A percentile compares a stretch with the other conserved stretches of the same genome.
Conservation (phyloP, 345 rosid species). For the Eucalyptus marginata region DNA sequence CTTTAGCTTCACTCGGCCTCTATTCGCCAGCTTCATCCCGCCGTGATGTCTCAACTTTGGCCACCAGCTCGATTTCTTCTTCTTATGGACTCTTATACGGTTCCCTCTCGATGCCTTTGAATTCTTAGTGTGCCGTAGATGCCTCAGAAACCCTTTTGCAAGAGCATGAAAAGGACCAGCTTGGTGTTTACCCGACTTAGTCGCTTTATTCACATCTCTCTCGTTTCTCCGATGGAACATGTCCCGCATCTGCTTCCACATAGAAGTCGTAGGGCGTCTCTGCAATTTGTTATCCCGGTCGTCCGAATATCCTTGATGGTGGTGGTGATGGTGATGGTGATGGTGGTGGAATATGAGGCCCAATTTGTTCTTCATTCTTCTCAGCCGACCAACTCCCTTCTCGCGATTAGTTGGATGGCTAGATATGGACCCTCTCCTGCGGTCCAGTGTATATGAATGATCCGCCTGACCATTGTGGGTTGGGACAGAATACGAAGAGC, state of each 20-base stretch:
- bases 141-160: slow-evolving; percentile 36
- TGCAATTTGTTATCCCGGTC: neutral
- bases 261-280: neutral
- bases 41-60: slow-evolving; percentile 13
- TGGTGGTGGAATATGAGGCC: slow-evolving; percentile 62
- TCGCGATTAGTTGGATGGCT: neutral
- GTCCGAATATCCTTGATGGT: neutral
- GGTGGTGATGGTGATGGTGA: slow-evolving; percentile 46
- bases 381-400: slow-evolving; percentile 23
- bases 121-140: slow-evolving; percentile 27
- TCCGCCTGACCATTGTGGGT: neutral
- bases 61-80: slow-evolving; percentile 29
- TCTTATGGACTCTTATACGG: neutral
- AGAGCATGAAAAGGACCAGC: slow-evolving; percentile 33
- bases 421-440: neutral
- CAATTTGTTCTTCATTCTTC: slow-evolving; percentile 44
- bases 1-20: slow-evolving; percentile 21
- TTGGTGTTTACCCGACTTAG: slow-evolving; percentile 4
- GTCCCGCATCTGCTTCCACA: slow-evolving; percentile 24
- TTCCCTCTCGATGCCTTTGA: slow-evolving; percentile 2
- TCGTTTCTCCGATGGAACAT: slow-evolving; percentile 1
- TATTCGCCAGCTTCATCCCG: slow-evolving; percentile 20
- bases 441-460: neutral
- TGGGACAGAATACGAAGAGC: neutral
- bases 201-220: neutral